Evolutionary conservation across 2,329 filamentous ascomycete genomes (phyloP).

Genomic region (Blastomyces emzantsi): DNA sequence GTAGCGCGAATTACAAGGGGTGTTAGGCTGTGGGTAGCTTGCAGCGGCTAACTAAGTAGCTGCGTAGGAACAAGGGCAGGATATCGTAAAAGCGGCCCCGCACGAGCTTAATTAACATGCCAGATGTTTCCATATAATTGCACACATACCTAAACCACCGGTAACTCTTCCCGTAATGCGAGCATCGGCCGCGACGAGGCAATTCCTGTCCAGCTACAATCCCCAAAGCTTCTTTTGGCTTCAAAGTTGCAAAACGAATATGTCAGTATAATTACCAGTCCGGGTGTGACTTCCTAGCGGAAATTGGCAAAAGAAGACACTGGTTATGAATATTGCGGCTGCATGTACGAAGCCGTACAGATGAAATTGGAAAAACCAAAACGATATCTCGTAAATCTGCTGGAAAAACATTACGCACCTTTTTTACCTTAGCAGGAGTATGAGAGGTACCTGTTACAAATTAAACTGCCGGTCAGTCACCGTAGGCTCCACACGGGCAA

Average conservation of each 20-base stretch:
- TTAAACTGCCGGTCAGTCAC: neutral
- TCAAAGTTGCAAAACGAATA: slow-evolving; percentile 1
- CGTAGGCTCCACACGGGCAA: neutral
- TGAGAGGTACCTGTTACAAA: slow-evolving; percentile 6
- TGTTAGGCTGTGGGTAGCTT: neutral
- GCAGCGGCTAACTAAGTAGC: neutral
- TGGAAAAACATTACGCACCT: slow-evolving; percentile 1
- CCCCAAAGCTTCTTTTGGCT: slow-evolving; percentile 45
- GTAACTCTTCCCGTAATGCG: slow-evolving; percentile 47
- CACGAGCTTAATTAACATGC: neutral
- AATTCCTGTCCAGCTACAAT: slow-evolving; percentile 48
- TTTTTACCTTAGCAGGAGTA: neutral
- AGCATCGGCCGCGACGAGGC: slow-evolving; percentile 45
- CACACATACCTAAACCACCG: slow-evolving; percentile 46
- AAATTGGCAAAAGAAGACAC: neutral
- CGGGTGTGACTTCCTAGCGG: neutral
- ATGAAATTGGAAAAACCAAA: neutral
- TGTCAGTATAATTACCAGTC: neutral
- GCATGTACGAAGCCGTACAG: neutral
- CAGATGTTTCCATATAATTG: neutral
- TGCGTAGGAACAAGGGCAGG: neutral
- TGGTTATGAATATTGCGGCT: neutral
- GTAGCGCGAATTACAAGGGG: neutral
- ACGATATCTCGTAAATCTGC: neutral
- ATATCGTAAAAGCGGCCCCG: too few species aligned